Base-by-base conservation (phyloP, 2,329 filamentous ascomycete species). In the Talaromyces pinophilus region DNA sequence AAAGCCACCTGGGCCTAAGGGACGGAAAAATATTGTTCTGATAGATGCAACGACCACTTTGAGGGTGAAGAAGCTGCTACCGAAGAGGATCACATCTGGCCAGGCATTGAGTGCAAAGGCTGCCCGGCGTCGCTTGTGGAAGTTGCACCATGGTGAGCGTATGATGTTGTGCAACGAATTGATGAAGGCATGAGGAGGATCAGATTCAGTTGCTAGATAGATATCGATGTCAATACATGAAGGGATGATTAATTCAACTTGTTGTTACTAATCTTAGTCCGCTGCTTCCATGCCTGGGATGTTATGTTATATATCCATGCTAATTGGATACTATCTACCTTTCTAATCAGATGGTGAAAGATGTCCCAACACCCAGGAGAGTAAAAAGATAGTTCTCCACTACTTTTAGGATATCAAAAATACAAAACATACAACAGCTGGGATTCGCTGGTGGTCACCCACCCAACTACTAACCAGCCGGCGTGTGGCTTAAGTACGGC, bases 151-250 rank as follows among this genome's bases (percentile, higher is more conserved):
- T 33, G 7, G 11, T 0, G 15, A 30, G 15, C 7, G 4, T 30
- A 3, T 55, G 28, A 2, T 35, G 52, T 38, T 55, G 30, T 38
- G 22, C n/a, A 30, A 35, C 5, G 52, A 55, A 55, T 55, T 55
- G 52, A 55, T 13, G 52, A 35, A 55, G 30, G 8, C 17, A 55
- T 55, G 52, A 55, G 30, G 30, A 35, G 30, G 30, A 19, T 35
- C 17, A 22, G 30, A 35, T 22, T 38, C n/a, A 35, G 30, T 35
- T 35, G 30, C 10, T 38, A 55, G 52, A 35, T 55, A 55, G 52
- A 55, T 55, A 55, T 55, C 52, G 38, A 55, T 35, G 52, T 55
- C 52, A 38, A 19, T 55, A 35, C 17, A 35, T 55, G 52, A 19
- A 55, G 50, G 52, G 22, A 13, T 22, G 28, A 54, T n/a, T 33